A percentile compares a stretch with the other conserved stretches of the same genome.
These are phyloP conservation scores for Colletotrichum musae DNA, from an alignment of 2,329 filamentous ascomycete genomes.

Conservation along the genomic window DNA sequence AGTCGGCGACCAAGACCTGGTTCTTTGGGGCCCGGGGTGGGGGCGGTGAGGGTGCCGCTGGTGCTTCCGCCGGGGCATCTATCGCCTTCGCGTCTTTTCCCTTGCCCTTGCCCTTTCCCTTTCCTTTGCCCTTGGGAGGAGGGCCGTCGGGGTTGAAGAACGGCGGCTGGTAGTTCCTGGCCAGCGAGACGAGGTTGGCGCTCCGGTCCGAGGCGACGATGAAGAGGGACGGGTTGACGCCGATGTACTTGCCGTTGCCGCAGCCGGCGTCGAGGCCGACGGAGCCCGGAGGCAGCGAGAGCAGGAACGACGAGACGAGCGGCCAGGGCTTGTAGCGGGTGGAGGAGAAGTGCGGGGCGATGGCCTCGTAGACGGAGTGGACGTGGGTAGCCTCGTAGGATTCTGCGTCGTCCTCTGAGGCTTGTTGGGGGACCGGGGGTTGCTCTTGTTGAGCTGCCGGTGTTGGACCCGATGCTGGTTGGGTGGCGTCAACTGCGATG, in stretches of 20 bases:
- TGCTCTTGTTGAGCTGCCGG: not conserved
- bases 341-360: slow-evolving; percentile 86
- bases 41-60: not conserved
- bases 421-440: not conserved
- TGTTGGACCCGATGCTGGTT: slow-evolving; percentile 1
- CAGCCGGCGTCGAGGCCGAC: slow-evolving; percentile 94
- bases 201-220: slow-evolving; percentile 90
- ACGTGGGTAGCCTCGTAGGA: slow-evolving; percentile 89
- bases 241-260: slow-evolving; percentile 96
- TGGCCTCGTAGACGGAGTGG: slow-evolving; percentile 91
- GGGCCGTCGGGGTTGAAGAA: slow-evolving; percentile 18
- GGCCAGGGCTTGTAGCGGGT: slow-evolving; percentile 92
- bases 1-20: slow-evolving; percentile 84
- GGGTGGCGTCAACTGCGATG: not conserved
- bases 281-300: slow-evolving; percentile 74
- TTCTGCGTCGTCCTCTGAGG: slow-evolving; percentile 54
- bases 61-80: not conserved
- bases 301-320: slow-evolving; percentile 85
- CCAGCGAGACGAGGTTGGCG: slow-evolving; percentile 67
- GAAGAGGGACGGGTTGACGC: slow-evolving; percentile 82
- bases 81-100: slow-evolving; percentile 13
- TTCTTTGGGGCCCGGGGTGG: slow-evolving; percentile 25
- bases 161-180: slow-evolving; percentile 49
- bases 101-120: slow-evolving; percentile 39
- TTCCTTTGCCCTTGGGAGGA: slow-evolving; percentile 13